Percentiles rank a stretch among this genome's conserved stretches.
Conservation (phyloP, 352 stramenopile species). For the Pythium rhizo-oryzae region DNA sequence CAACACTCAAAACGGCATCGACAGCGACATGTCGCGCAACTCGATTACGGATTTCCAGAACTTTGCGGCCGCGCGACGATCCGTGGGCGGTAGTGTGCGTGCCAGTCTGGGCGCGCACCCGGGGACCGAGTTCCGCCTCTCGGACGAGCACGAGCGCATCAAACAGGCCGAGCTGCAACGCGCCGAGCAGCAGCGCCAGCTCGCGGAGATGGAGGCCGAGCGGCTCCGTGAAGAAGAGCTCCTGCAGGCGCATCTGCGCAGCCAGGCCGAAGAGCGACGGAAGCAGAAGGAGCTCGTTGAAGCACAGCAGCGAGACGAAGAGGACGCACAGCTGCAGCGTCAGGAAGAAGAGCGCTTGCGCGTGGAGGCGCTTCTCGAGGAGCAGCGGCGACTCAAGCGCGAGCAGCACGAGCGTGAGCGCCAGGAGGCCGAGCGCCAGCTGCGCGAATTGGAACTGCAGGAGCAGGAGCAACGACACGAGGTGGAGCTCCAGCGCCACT, state of each 20-base stretch:
- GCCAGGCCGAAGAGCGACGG: conserved; percentile 23
- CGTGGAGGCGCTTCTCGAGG: conserved; percentile 44
- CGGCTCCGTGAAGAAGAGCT: conserved; percentile 28
- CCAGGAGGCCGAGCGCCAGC: conserved; percentile 42
- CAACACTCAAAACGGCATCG: not conserved
- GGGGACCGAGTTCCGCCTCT: conserved; percentile 36
- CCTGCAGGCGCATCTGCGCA: conserved; percentile 21
- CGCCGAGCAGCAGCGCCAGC: conserved; percentile 14
- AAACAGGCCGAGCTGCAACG: conserved; percentile 20
- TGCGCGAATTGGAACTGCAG: conserved; percentile 44
- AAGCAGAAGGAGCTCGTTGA: conserved; percentile 15
- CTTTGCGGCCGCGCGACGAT: conserved; percentile 58
- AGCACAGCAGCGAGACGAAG: conserved; percentile 5
- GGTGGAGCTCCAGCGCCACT: conserved; percentile 25
- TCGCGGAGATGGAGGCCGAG: conserved; percentile 24
- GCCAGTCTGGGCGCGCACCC: conserved; percentile 41
- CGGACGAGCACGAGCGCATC: conserved; percentile 32
- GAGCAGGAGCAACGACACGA: conserved; percentile 38
- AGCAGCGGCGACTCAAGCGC: conserved; percentile 72
- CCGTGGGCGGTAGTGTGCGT: conserved; percentile 33
- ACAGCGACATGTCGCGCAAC: conserved; percentile 16
- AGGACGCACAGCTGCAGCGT: not conserved
- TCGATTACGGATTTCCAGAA: conserved; percentile 82
- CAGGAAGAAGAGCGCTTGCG: conserved; percentile 18
- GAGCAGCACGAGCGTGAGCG: conserved; percentile 69